A percentile compares a stretch with the other conserved stretches of the same genome.
Conservation (phyloP, 2,329 filamentous ascomycete species). For the Chrysosporium keratinophilum region DNA sequence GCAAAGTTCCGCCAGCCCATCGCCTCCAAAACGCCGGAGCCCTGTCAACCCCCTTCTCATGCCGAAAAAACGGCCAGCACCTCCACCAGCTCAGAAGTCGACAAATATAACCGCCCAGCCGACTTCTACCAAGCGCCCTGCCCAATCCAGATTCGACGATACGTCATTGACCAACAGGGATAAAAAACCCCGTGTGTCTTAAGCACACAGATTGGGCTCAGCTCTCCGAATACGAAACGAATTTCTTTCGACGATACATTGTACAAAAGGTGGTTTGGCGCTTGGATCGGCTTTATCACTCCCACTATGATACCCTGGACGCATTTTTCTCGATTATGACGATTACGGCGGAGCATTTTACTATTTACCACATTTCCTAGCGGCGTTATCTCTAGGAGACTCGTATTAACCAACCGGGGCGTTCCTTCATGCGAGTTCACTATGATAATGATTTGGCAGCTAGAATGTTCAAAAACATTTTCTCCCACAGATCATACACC, state of each 20-base stretch:
- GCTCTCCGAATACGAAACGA: background rate
- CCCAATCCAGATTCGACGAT: background rate
- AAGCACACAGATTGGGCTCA: background rate
- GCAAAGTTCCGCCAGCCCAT: background rate
- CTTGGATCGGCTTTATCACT: background rate
- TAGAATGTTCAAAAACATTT: no score
- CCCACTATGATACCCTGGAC: background rate
- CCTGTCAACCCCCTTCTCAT: slow-evolving; percentile 8
- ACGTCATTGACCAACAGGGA: background rate
- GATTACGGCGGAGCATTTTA: background rate
- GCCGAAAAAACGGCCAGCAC: background rate
- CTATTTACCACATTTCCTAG: no score
- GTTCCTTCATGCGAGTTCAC: no score
- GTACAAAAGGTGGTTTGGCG: background rate
- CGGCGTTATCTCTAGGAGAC: no score
- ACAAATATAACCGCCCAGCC: background rate
- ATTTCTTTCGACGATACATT: background rate
- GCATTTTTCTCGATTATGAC: background rate
- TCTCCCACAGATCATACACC: no score
- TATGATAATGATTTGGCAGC: no score
- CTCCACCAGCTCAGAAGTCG: background rate
- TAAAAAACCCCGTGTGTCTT: background rate
- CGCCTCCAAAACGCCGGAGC: background rate
- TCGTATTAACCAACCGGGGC: no score
- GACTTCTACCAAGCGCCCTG: background rate